These are phyloP conservation scores for Epicoccum nigrum DNA, from an alignment of 2,329 filamentous ascomycete species.

Conservation along the genomic window DNA sequence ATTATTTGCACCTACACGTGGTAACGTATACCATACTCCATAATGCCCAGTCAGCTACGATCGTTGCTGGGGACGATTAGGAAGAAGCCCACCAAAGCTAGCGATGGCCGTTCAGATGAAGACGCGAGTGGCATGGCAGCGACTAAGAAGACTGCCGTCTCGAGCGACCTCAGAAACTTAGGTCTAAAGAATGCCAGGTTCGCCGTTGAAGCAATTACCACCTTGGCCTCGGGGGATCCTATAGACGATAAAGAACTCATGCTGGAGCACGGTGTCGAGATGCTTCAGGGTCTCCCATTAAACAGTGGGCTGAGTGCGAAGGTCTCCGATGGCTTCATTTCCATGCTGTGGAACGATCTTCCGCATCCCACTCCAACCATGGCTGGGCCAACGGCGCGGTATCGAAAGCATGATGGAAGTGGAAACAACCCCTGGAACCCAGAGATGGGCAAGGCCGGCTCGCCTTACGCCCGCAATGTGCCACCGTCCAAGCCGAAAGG, in stretches of 20 bases:
- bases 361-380: constrained; percentile 58
- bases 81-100: constrained; percentile 54
- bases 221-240: constrained; percentile 67
- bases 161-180: constrained; percentile 64
- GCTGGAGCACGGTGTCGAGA: constrained; percentile 58
- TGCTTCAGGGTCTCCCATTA: constrained; percentile 58
- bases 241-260: constrained; percentile 63
- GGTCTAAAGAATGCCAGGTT: constrained; percentile 52
- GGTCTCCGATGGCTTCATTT: constrained; percentile 59
- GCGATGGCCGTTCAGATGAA: constrained; percentile 54
- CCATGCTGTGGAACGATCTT: constrained; percentile 60
- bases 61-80: constrained; percentile 54
- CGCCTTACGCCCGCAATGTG: constrained; percentile 64
- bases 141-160: constrained; percentile 33
- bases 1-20: constrained; percentile 2
- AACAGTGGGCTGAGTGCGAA: constrained; percentile 57
- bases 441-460: constrained; percentile 60
- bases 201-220: constrained; percentile 64
- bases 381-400: constrained; percentile 54
- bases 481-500: constrained; percentile 59
- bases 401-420: constrained; percentile 46
- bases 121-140: constrained; percentile 29
- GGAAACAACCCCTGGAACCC: constrained; percentile 60
- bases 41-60: constrained; percentile 48
- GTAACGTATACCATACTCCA: constrained; percentile 10